Evolutionary conservation across 2,329 filamentous ascomycete genomes (phyloP).

Genomic region (Rhynchosporium secalis): DNA sequence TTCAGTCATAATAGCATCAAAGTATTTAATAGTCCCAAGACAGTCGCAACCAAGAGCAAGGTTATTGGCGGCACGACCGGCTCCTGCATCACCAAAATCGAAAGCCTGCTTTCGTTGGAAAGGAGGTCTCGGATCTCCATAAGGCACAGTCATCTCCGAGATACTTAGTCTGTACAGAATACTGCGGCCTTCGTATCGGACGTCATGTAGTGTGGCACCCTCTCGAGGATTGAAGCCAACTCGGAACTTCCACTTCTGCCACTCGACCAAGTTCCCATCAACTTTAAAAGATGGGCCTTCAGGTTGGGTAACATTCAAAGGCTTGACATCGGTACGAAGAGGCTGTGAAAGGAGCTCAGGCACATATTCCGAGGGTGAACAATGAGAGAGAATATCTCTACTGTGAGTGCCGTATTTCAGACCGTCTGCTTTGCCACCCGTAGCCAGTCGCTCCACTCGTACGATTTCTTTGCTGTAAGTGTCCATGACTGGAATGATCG

Average conservation of each 20-base stretch:
- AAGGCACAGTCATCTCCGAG: conserved; percentile 64
- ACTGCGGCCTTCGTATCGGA: conserved; percentile 59
- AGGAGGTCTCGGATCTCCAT: conserved; percentile 61
- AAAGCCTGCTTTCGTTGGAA: conserved; percentile 69
- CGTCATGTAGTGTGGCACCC: conserved; percentile 61
- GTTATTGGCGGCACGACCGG: conserved; percentile 66
- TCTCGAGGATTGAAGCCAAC: conserved; percentile 62
- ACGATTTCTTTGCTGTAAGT: conserved; percentile 48
- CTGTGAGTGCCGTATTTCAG: conserved; percentile 46
- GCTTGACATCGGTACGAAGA: conserved; percentile 52
- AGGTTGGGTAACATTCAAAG: conserved; percentile 61
- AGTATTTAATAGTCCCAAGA: conserved; percentile 67
- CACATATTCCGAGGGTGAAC: conserved; percentile 30
- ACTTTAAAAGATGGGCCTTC: conserved; percentile 60
- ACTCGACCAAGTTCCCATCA: conserved; percentile 45
- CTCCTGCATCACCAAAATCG: conserved; percentile 67
- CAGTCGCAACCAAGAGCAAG: conserved; percentile 68
- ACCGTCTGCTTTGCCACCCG: conserved; percentile 43
- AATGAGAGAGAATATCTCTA: conserved; percentile 47
- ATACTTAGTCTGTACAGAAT: conserved; percentile 59
- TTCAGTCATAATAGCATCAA: conserved; percentile 55
- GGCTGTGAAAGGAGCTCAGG: conserved; percentile 30
- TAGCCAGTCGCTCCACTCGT: conserved; percentile 49
- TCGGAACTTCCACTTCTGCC: conserved; percentile 63
- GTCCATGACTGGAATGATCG: conserved; percentile 51